Conservation (phyloP, 805 yeast genomes). For the Kregervanrija fluxuum region DNA sequence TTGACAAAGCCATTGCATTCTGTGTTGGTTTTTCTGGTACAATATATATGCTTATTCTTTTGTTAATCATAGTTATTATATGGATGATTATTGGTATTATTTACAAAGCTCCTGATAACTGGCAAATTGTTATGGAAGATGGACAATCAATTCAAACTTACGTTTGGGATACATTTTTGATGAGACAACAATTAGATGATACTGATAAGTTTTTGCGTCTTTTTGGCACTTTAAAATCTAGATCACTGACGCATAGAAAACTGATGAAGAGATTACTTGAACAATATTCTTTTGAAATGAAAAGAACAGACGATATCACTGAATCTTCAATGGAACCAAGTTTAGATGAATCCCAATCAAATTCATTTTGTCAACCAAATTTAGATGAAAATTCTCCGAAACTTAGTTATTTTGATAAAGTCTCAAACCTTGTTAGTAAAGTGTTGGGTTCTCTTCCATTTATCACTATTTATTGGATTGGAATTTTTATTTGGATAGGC, state of each 20-base stretch:
- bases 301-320: no score
- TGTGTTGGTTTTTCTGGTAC: conserved; percentile 14
- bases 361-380: no score
- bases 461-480: conserved; percentile 31
- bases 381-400: no score
- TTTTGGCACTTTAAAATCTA: conserved; percentile 24
- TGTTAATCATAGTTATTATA: conserved; percentile 19
- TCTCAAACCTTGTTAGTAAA: conserved; percentile 18
- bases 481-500: conserved; percentile 31
- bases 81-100: conserved; percentile 20
- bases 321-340: no score
- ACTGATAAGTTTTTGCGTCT: conserved; percentile 21
- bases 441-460: conserved; percentile 26
- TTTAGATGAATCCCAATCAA: no score
- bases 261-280: conserved; percentile 3
- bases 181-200: conserved; percentile 32
- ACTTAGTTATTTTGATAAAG: conserved; percentile 25
- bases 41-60: conserved; percentile 17
- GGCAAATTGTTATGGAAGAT: conserved; percentile 38
- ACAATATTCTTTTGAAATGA: no score
- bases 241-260: conserved; percentile 18
- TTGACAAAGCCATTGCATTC: no score
- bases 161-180: conserved; percentile 33
- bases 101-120: conserved; percentile 25
- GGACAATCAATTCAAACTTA: conserved; percentile 34